Evolutionary conservation across 352 stramenopile genomes (phyloP), one percentile per base, ranked within the genome.

Genomic region (Thalassiosira livingstoniorum): DNA sequence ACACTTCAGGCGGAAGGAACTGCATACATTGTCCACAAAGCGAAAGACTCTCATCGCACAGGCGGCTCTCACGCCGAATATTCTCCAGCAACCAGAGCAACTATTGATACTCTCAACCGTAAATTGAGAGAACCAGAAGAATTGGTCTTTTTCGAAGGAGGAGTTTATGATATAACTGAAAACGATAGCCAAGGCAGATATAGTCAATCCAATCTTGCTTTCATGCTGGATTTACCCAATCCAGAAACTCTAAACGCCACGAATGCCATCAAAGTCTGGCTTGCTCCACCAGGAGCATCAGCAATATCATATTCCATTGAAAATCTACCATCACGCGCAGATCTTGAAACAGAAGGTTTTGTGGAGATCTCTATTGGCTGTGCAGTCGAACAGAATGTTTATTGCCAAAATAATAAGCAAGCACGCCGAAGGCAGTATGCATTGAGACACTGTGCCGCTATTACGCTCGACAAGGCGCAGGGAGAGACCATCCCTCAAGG

Each of bases 401-500:
- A 15, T 37, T 15, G 31, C 15, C 10, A 18, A 32, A n/a, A n/a
- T 21, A 25, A 7, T 21, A 13, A 62, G 39, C 15, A 39, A 27
- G 31, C n/a, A n/a, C n/a, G 55, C 57, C 27, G 70, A 45, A 70
- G 62, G 23, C 70, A 78, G 35, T 78, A 78, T 39, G 25, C 70
- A n/a, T 21, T 78, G 2, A 4, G 27, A 7, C 70, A 78, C 32
- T 62, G 61, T 23, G 70, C 57, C 7, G 37, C 37, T 1, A 35
- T 3, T 31, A 78, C 70, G 11, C 70, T 78, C 29, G 63, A 70
- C 27, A 78, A 71, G 39, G 34, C 58, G 27, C 25, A 35, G 54
- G 54, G 54, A 5, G 7, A 62, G n/a, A 62, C 54, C 3, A 62
- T 62, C n/a, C 11, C 4, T 18, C 27, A 51, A 25, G 47, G 45